Percentiles rank a stretch among this genome's conserved stretches.
Evolutionary conservation across 2,329 filamentous ascomycete species (phyloP).

Genomic region (Cercospora canescens): DNA sequence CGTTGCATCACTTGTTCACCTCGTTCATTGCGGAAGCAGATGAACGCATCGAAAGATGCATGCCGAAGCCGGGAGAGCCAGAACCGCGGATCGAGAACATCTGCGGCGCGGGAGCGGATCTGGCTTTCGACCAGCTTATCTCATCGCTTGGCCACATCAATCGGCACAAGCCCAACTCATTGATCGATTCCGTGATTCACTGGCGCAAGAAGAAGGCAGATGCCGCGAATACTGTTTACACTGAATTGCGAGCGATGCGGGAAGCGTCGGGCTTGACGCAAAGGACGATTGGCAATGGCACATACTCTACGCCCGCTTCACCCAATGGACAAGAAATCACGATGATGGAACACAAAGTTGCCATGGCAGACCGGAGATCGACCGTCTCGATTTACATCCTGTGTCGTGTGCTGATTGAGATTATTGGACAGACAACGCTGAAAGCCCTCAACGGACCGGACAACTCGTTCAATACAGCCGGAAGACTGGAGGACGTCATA

Average conservation of each 20-base stretch:
- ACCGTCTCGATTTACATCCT: slow-evolving; percentile 95
- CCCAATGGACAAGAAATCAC: slow-evolving; percentile 29
- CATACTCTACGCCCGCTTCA: slow-evolving; percentile 20
- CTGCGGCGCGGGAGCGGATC: slow-evolving; percentile 86
- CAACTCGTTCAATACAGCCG: slow-evolving; percentile 80
- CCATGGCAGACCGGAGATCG: slow-evolving; percentile 70
- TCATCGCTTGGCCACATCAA: slow-evolving; percentile 91
- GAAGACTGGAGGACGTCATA: slow-evolving; percentile 91
- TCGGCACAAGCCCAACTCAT: slow-evolving; percentile 85
- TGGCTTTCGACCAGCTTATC: slow-evolving; percentile 90
- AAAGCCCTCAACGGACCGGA: slow-evolving; percentile 60
- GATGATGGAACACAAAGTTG: slow-evolving; percentile 33
- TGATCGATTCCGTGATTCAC: slow-evolving; percentile 97
- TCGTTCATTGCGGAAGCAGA: slow-evolving; percentile 97
- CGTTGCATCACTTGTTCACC: slow-evolving; percentile 92
- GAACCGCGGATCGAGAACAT: slow-evolving; percentile 85
- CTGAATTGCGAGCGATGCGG: slow-evolving; percentile 31
- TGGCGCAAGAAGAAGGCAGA: slow-evolving; percentile 98
- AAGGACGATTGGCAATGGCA: slow-evolving; percentile 21
- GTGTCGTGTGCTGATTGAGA: slow-evolving; percentile 89
- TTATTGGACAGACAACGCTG: slow-evolving; percentile 86
- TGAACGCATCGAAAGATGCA: slow-evolving; percentile 87
- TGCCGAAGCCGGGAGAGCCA: slow-evolving; percentile 74
- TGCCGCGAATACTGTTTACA: slow-evolving; percentile 56
- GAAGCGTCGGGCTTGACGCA: slow-evolving; percentile 28